Evolutionary conservation across 768 basidiomycete genomes (phyloP), one percentile per base, ranked within the genome.

Genomic region (Lyophyllum decastes): DNA sequence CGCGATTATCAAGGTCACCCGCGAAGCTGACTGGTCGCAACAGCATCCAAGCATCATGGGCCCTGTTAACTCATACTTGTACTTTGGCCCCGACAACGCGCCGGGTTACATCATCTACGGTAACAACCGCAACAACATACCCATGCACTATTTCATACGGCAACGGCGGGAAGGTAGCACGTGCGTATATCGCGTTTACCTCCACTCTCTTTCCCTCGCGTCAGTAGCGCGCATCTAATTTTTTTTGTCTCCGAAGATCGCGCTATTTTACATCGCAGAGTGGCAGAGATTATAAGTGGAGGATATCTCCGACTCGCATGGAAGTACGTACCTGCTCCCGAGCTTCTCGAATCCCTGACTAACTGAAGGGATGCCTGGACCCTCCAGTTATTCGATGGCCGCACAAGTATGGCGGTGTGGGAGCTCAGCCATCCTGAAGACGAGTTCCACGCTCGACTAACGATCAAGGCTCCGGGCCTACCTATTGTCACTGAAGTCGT

Each of bases 251-350:
- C 47, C 54, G 47, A 57, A 91, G 90, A 46, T 89, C 89, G 27
- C 81, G 88, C 50, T 92, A 90, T 70, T 94, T 92, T 69, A 81
- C 79, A 47, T 82, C 85, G 10, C 87, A 85, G 64, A 85, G 81
- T 63, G 87, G 88, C 40, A 83, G 75, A 59, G 83, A 88, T 49
- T 86, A 83, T 71, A 94, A 91, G 70, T 94, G 92, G 92, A 86
- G 81, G 69, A 77, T 88, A 51, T 68, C 74, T 12, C 72, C 80
- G 33, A 77, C 83, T 59, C 77, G 82, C 54, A 85, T 90, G 82
- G 90, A 92, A 85, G 90, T 90, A 55, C 34, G 27, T 46, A 19
- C 54, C 54, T 44, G 17, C 38, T 51, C 44, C 41, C 35, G 35
- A 30, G 49, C 49, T 46, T 48, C 44, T n/a, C 2, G 34, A 49